Conservation (phyloP, 306 rosid genomes). For the Benincasa hispida region DNA sequence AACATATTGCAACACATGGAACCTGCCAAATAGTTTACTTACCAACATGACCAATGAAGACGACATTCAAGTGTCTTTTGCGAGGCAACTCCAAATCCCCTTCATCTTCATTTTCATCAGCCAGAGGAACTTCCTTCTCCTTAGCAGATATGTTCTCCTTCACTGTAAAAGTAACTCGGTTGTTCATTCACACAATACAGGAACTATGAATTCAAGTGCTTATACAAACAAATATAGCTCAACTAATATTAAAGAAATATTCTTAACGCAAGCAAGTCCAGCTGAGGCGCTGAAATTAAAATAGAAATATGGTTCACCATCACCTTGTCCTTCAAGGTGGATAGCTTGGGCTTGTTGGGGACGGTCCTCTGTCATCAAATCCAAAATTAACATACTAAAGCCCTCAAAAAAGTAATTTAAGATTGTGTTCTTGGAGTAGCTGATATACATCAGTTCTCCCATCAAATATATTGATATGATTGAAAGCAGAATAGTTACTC, state of each 20-base stretch:
- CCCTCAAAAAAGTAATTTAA: not conserved
- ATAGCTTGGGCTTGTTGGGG: conserved; percentile 12
- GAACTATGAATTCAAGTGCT: not conserved
- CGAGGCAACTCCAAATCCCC: conserved; percentile 18
- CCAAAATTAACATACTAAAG: conserved; percentile 25
- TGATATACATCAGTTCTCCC: not conserved
- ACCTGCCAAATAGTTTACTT: conserved; percentile 19
- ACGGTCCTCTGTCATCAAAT: conserved; percentile 25
- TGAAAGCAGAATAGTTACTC: not conserved
- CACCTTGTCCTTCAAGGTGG: conserved; percentile 51
- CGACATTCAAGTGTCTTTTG: conserved; percentile 86
- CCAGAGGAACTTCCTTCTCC: conserved; percentile 25
- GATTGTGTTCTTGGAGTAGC: not conserved
- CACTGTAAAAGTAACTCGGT: conserved; percentile 25
- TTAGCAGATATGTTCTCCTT: conserved; percentile 16
- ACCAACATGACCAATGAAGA: conserved; percentile 98
- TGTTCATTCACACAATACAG: not conserved
- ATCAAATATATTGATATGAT: not conserved
- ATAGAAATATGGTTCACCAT: not conserved
- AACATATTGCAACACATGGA: not conserved
- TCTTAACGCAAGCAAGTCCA: not conserved
- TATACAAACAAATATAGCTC: not conserved
- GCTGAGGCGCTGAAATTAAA: not conserved
- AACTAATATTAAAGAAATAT: not conserved
- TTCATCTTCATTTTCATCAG: conserved; percentile 20